Conservation (phyloP, 805 yeast genomes). For the Candida chauliodis region DNA sequence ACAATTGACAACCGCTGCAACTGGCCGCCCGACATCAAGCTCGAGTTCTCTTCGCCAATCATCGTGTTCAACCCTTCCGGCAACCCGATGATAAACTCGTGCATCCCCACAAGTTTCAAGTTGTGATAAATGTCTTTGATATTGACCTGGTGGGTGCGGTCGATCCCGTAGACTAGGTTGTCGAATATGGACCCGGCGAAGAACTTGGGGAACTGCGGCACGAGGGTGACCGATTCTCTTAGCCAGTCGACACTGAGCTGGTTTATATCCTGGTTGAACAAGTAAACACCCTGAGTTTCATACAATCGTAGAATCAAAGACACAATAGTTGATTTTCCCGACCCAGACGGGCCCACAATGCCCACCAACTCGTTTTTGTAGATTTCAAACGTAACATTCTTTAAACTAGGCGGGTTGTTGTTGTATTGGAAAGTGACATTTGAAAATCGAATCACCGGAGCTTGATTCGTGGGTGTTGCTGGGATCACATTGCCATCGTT, state of each 20-base stretch:
- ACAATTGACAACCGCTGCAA: slow-evolving; percentile 82
- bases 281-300: slow-evolving; percentile 29
- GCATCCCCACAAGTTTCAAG: slow-evolving; percentile 47
- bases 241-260: slow-evolving; percentile 44
- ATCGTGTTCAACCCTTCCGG: slow-evolving; percentile 58
- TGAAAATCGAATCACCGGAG: slow-evolving; percentile 34
- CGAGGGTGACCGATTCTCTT: slow-evolving; percentile 58
- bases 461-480: background rate
- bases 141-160: slow-evolving; percentile 15
- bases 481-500: slow-evolving; percentile 33
- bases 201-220: slow-evolving; percentile 70
- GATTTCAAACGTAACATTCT: slow-evolving; percentile 42
- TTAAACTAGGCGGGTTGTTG: slow-evolving; percentile 29
- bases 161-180: slow-evolving; percentile 63
- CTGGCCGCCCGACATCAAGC: slow-evolving; percentile 83
- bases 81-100: slow-evolving; percentile 50
- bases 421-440: slow-evolving; percentile 52
- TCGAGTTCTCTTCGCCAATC: slow-evolving; percentile 39
- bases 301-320: slow-evolving; percentile 56
- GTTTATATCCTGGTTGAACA: slow-evolving; percentile 43
- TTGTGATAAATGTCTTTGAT: slow-evolving; percentile 32
- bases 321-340: slow-evolving; percentile 82
- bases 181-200: slow-evolving; percentile 72
- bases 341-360: slow-evolving; percentile 82
- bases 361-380: slow-evolving; percentile 52